Conservation (phyloP, 176 grass and related monocot genomes). For the Ananas comosus region DNA sequence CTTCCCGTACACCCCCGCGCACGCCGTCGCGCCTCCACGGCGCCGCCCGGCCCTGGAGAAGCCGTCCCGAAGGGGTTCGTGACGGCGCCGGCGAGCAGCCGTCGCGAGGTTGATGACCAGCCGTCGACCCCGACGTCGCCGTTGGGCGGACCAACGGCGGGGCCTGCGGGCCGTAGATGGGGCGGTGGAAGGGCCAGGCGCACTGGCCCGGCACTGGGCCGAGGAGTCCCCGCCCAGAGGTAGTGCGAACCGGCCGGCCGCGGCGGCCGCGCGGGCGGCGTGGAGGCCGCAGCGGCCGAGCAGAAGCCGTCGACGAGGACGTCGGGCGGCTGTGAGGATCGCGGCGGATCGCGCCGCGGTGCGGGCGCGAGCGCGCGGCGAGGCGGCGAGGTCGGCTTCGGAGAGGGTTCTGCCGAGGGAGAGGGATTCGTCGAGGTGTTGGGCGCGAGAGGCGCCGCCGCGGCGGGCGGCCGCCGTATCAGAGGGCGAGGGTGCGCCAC, state of each 20-base stretch:
- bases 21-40: constrained; percentile 61
- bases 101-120: constrained; percentile 36
- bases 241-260: constrained; percentile 38
- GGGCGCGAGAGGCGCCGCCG: constrained; percentile 36
- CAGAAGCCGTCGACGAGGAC: constrained; percentile 63
- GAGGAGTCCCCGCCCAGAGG: constrained; percentile 56
- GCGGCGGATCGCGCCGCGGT: constrained; percentile 13
- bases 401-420: constrained; percentile 54
- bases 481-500: constrained; percentile 49
- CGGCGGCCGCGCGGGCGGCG: constrained; percentile 9
- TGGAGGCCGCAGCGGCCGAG: constrained; percentile 67
- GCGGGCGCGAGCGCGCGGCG: neutral
- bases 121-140: constrained; percentile 65
- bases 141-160: constrained; percentile 53
- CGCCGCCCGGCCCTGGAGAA: constrained; percentile 53
- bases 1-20: constrained; percentile 28
- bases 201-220: constrained; percentile 53
- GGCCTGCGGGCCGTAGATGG: constrained; percentile 42
- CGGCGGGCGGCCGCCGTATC: constrained; percentile 40
- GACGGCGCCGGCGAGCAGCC: constrained; percentile 27
- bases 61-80: constrained; percentile 63
- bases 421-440: constrained; percentile 27
- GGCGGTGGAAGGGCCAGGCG: constrained; percentile 71
- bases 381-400: neutral
- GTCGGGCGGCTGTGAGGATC: constrained; percentile 41